Percentiles rank a stretch among this genome's conserved stretches.
These are phyloP conservation scores for Leishmania martiniquensis DNA, from an alignment of 208 protist species.

Conservation along the genomic window DNA sequence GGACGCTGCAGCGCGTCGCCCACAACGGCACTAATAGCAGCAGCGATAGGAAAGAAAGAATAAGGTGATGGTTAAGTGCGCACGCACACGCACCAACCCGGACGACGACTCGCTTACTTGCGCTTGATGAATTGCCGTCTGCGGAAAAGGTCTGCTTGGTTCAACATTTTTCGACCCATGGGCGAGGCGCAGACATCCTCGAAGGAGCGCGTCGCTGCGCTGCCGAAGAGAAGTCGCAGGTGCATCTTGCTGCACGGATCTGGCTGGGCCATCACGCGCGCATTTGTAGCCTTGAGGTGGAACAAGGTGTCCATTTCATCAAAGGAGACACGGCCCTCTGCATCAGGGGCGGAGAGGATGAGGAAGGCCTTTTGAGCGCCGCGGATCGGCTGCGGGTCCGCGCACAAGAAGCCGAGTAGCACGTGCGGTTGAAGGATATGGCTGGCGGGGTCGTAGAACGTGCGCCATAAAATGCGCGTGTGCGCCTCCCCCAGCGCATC, in stretches of 20 bases:
- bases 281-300: conserved; percentile 72
- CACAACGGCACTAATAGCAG: neutral
- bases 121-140: conserved; percentile 63
- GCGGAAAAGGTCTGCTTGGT: conserved; percentile 64
- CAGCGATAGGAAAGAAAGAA: neutral
- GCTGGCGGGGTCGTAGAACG: conserved; percentile 49
- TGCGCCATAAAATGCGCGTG: conserved; percentile 68
- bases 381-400: conserved; percentile 77
- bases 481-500: conserved; percentile 61
- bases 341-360: conserved; percentile 33
- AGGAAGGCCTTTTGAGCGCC: conserved; percentile 88
- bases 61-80: neutral
- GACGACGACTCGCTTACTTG: neutral
- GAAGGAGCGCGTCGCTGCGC: conserved; percentile 45
- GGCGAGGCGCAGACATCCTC: conserved; percentile 55
- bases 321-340: conserved; percentile 28
- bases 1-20: neutral
- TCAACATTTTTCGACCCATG: conserved; percentile 86
- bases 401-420: conserved; percentile 78
- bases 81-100: neutral
- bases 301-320: conserved; percentile 31
- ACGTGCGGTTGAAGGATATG: conserved; percentile 47
- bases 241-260: conserved; percentile 70
- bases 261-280: conserved; percentile 43
- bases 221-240: conserved; percentile 59